Evolutionary conservation across 306 rosid genomes (phyloP).

Genomic region (Vachellia collinsii): DNA sequence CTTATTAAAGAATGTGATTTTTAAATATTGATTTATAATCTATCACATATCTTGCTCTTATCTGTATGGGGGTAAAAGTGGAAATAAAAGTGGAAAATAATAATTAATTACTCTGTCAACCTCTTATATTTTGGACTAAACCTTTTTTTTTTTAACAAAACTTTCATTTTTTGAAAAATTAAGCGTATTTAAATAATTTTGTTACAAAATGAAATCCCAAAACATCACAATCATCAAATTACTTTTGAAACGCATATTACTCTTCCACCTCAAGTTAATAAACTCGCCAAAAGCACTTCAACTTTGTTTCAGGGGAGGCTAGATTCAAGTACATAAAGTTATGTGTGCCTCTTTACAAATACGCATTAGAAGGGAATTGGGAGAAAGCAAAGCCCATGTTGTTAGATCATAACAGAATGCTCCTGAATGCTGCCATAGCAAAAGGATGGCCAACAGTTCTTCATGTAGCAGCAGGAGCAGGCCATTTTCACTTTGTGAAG

Average conservation of each 20-base stretch:
- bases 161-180: too few species aligned
- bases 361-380: conserved; percentile 43
- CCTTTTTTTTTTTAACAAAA: too few species aligned
- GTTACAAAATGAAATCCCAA: too few species aligned
- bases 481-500: conserved; percentile 11
- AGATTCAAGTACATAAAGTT: not conserved
- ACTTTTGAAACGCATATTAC: not conserved
- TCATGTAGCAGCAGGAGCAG: conserved; percentile 36
- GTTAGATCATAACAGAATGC: not conserved
- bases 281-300: not conserved
- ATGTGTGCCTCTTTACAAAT: conserved; percentile 49
- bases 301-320: conserved; percentile 30
- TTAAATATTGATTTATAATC: too few species aligned
- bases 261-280: not conserved
- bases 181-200: too few species aligned
- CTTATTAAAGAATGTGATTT: too few species aligned
- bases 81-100: too few species aligned
- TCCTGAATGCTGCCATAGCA: conserved; percentile 32
- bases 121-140: too few species aligned
- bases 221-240: not conserved
- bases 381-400: not conserved
- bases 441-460: conserved; percentile 27
- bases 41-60: too few species aligned
- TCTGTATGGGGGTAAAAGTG: too few species aligned
- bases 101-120: too few species aligned